A percentile compares a stretch with the other conserved stretches of the same genome.
Evolutionary conservation across 2,329 filamentous ascomycete species (phyloP).

Genomic region (Fusarium armeniacum): DNA sequence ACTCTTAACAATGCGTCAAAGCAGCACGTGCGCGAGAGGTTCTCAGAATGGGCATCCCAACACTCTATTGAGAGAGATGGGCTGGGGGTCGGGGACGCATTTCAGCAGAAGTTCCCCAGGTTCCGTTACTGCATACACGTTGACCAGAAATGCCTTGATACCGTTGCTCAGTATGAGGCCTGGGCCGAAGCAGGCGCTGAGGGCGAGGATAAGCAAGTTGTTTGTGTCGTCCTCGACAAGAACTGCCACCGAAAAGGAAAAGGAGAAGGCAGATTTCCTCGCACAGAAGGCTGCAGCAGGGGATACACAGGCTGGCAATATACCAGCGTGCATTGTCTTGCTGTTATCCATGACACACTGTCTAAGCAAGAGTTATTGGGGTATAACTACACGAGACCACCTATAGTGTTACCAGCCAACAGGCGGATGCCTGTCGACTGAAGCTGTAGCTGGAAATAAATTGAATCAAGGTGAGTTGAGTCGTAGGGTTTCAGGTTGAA

Average conservation of each 20-base stretch:
- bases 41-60: not conserved
- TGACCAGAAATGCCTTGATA: conserved; percentile 13
- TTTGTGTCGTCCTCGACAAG: not conserved
- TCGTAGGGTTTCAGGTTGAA: not conserved
- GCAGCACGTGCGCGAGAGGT: conserved; percentile 1
- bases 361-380: not conserved
- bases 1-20: conserved; percentile 9
- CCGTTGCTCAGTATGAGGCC: not conserved
- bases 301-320: conserved; percentile 27
- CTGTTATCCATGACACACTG: not conserved
- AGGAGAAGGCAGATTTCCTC: not conserved
- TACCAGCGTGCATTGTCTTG: not conserved
- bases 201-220: rapidly evolving
- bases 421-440: not conserved
- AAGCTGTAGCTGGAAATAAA: not conserved
- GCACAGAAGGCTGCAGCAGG: conserved; percentile 1
- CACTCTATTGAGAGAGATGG: conserved; percentile 1
- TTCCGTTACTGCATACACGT: conserved; percentile 17
- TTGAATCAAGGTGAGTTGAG: not conserved
- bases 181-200: not conserved
- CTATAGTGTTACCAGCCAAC: not conserved
- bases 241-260: not conserved
- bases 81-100: not conserved
- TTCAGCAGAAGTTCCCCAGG: rapidly evolving
- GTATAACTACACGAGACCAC: not conserved